Base-by-base conservation (phyloP, 768 basidiomycete genomes). In the Kwoniella pini region DNA sequence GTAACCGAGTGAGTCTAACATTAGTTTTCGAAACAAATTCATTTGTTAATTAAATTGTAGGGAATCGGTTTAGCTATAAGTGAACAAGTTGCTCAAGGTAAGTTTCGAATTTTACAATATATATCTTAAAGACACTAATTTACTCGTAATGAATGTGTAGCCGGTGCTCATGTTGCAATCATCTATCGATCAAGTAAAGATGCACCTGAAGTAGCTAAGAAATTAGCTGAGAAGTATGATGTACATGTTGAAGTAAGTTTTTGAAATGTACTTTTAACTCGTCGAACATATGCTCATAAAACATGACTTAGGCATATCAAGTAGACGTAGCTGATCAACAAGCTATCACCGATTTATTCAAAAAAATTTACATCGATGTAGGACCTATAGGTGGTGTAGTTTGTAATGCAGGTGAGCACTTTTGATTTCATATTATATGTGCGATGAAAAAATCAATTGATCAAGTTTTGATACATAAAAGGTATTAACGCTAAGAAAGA, bases 301-400 rank as follows among this genome's bases (percentile, higher is more conserved):
- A 36, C 33, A 26, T 27, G 17, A 22, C 46, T 59, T 43, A 74
- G 71, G 75, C 75, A 24, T 77, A 73, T 57, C 54, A 77, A 57
- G 60, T 54, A 27, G 71, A 77, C 53, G 73, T 74, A 4, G 54
- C 68, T 27, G 73, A 77, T 50, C 61, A 64, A 42, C 51, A 63
- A 46, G 64, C 62, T 9, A 64, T 77, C 24, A 33, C 57, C 22
- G 67, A 71, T 43, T 30, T 71, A 11, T 67, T 77, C 30, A 39
- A 54, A 17, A 63, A 60, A 46, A 68, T 74, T 1, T 74, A 71
- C 60, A 50, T 63, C 28, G 75, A 77, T 36, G 57, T 77, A 5
- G 75, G 71, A 50, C 71, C 75, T 19, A 62, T 77, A 13, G 75
- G 73, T 12, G 75, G 75, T 28, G 54, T 77, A 7, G 71, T 77